Evolutionary conservation across 495 filamentous ascomycete genomes (phyloP), one percentile per base, ranked within the genome.

Genomic region (Astrothelium subdiscretum): DNA sequence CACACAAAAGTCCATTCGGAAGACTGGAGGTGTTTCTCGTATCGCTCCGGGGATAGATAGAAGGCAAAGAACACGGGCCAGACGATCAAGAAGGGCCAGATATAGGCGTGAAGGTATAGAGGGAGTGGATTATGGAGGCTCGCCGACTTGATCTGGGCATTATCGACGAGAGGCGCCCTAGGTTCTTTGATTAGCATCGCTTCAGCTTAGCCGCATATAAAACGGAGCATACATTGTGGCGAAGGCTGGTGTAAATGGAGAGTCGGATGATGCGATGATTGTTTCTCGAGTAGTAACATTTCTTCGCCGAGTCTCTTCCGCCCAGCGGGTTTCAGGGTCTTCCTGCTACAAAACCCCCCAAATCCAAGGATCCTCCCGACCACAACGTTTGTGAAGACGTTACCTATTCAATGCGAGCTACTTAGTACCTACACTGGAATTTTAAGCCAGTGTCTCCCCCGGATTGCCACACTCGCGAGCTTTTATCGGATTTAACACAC

Each of bases 1-100:
- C 86, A 99, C 59, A 97, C 90, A 73, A 96, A 96, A 10, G 95
- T 97, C 94, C 94, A 99, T 78, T 99, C 94, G 66, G 85, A 83
- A 26, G 85, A 87, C 60, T 86, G 80, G 63, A 99, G 92, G 76
- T 97, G 85, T 67, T 85, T 88, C 58, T 94, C 85, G 75, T 97
- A 99, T 65, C 87, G 83, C 27, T 90, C 88, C 42, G 83, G 77
- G 13, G 84, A 87, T 58, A 95, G 83, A 71, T 92, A 97, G 73
- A 90, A 82, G 67, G 89, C 81, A 60, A 97, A 84, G 75, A 97
- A 96, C 65, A 83, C 77, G 35, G 94, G 92, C 90, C 95, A 99
- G 67, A 90, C 81, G 62, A 95, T 83, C 31, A 87, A 72, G 68
- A 96, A 99, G 0, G 94, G 94, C 88, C 89, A 94, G 66, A 96